These are phyloP conservation scores for Thelonectria discophora DNA, from an alignment of 2,329 filamentous ascomycete species.

Conservation along the genomic window DNA sequence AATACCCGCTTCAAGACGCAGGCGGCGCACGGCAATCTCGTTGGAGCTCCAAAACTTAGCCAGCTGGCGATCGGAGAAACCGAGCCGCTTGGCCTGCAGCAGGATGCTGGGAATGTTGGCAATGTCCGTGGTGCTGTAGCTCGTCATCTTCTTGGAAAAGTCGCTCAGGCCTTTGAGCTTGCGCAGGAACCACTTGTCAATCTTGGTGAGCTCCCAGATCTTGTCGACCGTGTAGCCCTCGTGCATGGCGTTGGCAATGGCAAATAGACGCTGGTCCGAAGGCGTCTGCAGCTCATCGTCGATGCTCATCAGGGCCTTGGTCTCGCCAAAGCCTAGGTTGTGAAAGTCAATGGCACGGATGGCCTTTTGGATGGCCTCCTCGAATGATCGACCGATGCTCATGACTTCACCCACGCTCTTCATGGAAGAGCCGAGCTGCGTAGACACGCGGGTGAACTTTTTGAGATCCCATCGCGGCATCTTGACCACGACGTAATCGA, in stretches of 20 bases:
- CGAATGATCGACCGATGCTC: constrained; percentile 95
- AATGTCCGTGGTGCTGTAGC: constrained; percentile 71
- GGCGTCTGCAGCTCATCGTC: constrained; percentile 96
- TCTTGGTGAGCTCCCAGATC: constrained; percentile 98
- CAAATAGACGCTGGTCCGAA: constrained; percentile 96
- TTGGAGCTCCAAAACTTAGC: constrained; percentile 95
- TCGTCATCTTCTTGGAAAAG: constrained; percentile 82
- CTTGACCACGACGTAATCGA: constrained; percentile 98
- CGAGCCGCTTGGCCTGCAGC: constrained; percentile 87
- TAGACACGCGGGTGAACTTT: constrained; percentile 97
- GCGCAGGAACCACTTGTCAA: constrained; percentile 97
- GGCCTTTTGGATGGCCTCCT: constrained; percentile 98
- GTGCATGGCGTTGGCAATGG: constrained; percentile 97
- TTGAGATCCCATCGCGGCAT: constrained; percentile 99
- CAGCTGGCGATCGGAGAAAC: constrained; percentile 93
- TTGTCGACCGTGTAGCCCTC: constrained; percentile 93
- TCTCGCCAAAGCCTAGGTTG: constrained; percentile 94
- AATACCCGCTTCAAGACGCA: constrained; percentile 87
- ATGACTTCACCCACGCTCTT: constrained; percentile 99
- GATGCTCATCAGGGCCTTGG: constrained; percentile 90
- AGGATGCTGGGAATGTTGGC: constrained; percentile 72
- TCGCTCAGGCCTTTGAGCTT: constrained; percentile 91
- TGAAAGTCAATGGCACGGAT: constrained; percentile 95
- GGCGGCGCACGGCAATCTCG: constrained; percentile 85
- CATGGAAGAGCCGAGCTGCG: constrained; percentile 96